phyloP scores from a whole-genome alignment of 108 stramenopile genomes.

The Nannochloropsis granulata region DNA sequence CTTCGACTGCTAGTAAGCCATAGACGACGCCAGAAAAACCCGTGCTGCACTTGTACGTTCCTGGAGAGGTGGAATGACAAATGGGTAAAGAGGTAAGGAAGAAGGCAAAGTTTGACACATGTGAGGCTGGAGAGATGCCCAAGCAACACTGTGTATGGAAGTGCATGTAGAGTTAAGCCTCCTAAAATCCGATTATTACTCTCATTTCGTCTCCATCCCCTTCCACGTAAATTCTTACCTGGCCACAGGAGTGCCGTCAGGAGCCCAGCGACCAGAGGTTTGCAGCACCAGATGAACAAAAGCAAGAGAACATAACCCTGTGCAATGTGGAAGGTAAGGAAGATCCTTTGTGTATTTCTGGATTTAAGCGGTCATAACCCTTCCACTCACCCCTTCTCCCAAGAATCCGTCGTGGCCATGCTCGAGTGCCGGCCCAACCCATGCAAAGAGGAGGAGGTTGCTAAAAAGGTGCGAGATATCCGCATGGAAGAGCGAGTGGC shows the following conservation, averaged over 20 bases:
- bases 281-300: background rate
- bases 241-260: background rate
- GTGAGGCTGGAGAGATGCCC: no score
- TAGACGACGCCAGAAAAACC: background rate
- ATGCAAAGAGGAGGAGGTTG: background rate
- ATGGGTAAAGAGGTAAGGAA: no score
- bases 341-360: no score
- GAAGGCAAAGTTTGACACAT: no score
- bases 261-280: background rate
- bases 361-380: background rate
- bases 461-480: background rate
- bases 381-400: background rate
- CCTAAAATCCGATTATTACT: no score
- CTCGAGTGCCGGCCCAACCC: background rate
- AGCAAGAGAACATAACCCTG: background rate
- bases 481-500: background rate
- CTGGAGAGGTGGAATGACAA: background rate
- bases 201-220: no score
- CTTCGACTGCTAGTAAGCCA: background rate
- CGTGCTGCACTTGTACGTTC: background rate
- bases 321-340: background rate
- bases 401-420: background rate
- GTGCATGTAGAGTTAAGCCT: no score
- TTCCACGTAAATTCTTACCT: background rate
- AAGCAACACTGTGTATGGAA: no score